Evolutionary conservation across 2,329 filamentous ascomycete genomes (phyloP).

Genomic region (Cladosporium sp.): DNA sequence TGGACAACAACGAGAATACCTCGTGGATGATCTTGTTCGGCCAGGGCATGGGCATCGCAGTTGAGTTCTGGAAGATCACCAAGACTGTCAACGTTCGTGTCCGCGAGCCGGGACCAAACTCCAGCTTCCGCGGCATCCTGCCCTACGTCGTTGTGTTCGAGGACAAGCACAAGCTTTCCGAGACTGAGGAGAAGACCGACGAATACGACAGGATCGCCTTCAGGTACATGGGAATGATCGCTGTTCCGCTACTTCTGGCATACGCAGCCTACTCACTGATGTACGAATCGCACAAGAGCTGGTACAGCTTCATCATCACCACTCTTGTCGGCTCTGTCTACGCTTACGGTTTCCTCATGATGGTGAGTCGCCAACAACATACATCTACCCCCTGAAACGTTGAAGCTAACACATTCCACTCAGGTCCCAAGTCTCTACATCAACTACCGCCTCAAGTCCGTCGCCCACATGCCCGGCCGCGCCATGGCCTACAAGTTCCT

Average conservation of each 20-base stretch:
- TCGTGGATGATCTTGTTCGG: slow-evolving; percentile 98
- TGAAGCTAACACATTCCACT: slow-evolving; percentile 1
- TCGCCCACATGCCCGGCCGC: slow-evolving; percentile 94
- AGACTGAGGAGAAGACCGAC: slow-evolving; percentile 96
- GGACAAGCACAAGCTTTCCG: slow-evolving; percentile 93
- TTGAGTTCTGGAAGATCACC: slow-evolving; percentile 93
- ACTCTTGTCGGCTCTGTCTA: slow-evolving; percentile 96
- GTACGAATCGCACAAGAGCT: slow-evolving; percentile 95
- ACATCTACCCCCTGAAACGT: neutral
- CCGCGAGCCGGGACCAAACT: slow-evolving; percentile 66
- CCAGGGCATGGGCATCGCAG: slow-evolving; percentile 79
- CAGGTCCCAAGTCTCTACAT: slow-evolving; percentile 85
- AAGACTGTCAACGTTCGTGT: slow-evolving; percentile 89
- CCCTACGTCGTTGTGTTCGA: slow-evolving; percentile 85
- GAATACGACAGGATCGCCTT: slow-evolving; percentile 98
- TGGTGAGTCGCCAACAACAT: slow-evolving; percentile 53
- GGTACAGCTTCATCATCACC: slow-evolving; percentile 86
- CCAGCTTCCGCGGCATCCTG: slow-evolving; percentile 52
- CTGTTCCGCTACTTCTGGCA: slow-evolving; percentile 82
- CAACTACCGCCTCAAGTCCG: slow-evolving; percentile 90
- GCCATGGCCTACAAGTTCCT: slow-evolving; percentile 98
- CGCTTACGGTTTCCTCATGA: slow-evolving; percentile 98
- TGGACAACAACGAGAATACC: slow-evolving; percentile 97
- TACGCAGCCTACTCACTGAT: slow-evolving; percentile 90
- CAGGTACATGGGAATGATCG: slow-evolving; percentile 91